These are phyloP conservation scores for Saturnispora kantuleensis DNA, from an alignment of 805 yeast genomes.

Conservation along the genomic window DNA sequence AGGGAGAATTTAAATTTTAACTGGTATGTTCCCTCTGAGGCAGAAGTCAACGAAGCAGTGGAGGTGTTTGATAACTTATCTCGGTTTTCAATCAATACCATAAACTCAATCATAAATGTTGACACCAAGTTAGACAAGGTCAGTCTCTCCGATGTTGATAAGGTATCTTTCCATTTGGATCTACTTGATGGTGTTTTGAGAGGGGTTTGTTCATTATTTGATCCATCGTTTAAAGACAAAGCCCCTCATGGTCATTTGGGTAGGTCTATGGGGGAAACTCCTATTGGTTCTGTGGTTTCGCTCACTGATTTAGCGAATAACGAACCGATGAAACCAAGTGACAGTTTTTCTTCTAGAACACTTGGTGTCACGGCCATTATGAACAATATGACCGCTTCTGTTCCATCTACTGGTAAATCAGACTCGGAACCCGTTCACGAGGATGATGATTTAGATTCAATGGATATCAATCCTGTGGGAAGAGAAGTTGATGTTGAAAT, in stretches of 20 bases:
- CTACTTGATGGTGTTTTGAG: conserved; percentile 33
- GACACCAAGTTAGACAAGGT: conserved; percentile 36
- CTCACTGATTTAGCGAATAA: conserved; percentile 9
- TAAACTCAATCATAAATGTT: conserved; percentile 42
- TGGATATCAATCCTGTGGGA: conserved; percentile 15
- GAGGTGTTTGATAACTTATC: conserved; percentile 44
- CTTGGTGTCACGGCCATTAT: conserved; percentile 3
- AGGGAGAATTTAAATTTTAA: conserved; percentile 41
- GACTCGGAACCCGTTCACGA: conserved; percentile 1
- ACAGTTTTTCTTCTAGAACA: background rate
- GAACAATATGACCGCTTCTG: background rate
- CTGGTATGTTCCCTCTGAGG: conserved; percentile 66
- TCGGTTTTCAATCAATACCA: conserved; percentile 32
- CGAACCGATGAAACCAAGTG: conserved; percentile 3
- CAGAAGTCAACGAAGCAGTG: conserved; percentile 52
- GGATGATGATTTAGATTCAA: conserved; percentile 8
- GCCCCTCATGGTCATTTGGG: conserved; percentile 6
- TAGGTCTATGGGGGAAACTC: conserved; percentile 1
- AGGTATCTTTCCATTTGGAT: conserved; percentile 16
- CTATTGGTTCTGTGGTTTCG: conserved; percentile 19
- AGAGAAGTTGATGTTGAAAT: conserved; percentile 11
- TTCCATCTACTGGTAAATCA: background rate
- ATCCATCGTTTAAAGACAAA: conserved; percentile 41
- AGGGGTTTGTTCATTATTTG: conserved; percentile 65
- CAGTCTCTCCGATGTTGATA: conserved; percentile 19